phyloP scores from a whole-genome alignment of 768 basidiomycete genomes.

The Leucosporidium scottii region DNA sequence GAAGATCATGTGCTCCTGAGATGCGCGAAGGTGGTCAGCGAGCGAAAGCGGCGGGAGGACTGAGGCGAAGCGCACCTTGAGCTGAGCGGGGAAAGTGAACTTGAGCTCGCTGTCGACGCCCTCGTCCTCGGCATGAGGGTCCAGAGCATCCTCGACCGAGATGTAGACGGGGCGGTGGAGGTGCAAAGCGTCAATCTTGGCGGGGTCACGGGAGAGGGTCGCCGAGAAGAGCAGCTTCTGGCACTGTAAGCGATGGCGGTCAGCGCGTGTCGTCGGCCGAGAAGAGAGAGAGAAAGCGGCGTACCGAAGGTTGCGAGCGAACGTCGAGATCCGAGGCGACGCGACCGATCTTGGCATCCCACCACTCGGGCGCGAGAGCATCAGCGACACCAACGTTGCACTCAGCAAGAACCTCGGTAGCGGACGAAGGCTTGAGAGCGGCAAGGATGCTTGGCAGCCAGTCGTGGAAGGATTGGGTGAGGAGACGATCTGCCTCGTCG shows the following conservation, averaged over 20 bases:
- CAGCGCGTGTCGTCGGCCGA: neutral
- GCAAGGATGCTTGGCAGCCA: conserved; percentile 79
- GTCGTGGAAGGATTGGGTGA: conserved; percentile 92
- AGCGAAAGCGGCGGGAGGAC: neutral
- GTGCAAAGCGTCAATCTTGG: conserved; percentile 76
- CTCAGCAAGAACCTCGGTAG: neutral
- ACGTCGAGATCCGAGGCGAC: conserved; percentile 55
- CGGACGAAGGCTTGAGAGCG: conserved; percentile 54
- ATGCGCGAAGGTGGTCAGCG: neutral
- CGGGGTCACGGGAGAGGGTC: conserved; percentile 86
- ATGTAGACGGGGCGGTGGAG: conserved; percentile 78
- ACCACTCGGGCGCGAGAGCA: conserved; percentile 55
- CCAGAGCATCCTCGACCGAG: conserved; percentile 57
- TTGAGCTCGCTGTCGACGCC: conserved; percentile 44
- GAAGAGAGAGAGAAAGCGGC: neutral
- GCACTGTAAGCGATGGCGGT: conserved; percentile 47
- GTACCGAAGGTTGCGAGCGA: conserved; percentile 27
- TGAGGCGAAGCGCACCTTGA: conserved; percentile 53
- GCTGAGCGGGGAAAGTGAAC: conserved; percentile 63
- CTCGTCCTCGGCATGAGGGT: conserved; percentile 54
- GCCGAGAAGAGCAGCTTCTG: conserved; percentile 96
- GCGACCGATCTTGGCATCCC: conserved; percentile 42
- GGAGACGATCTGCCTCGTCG: conserved; percentile 93
- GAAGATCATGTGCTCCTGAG: conserved; percentile 78
- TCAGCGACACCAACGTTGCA: conserved; percentile 42